Evolutionary conservation across 768 basidiomycete species (phyloP).

Genomic region (Kwoniella heveanensis): DNA sequence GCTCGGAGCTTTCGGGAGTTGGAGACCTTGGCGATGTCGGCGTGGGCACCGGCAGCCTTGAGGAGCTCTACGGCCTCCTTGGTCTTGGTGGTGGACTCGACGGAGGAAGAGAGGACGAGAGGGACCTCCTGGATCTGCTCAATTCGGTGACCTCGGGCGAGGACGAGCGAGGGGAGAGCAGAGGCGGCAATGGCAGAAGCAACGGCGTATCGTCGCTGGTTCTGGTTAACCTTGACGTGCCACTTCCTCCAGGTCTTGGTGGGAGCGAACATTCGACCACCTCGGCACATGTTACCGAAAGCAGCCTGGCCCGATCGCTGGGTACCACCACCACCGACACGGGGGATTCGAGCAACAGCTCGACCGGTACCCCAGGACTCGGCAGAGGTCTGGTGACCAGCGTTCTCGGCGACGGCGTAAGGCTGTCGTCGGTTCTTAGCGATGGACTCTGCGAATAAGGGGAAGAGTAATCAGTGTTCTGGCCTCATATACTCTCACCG

Average conservation of each 20-base stretch:
- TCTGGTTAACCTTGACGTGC: constrained; percentile 99
- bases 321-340: constrained; percentile 98
- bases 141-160: constrained; percentile 98
- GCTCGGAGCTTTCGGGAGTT: constrained; percentile 96
- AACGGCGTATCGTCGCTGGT: constrained; percentile 95
- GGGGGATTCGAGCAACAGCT: constrained; percentile 99
- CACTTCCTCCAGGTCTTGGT: constrained; percentile 99
- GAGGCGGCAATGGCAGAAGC: constrained; percentile 98
- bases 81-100: constrained; percentile 91
- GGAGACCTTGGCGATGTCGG: constrained; percentile 93
- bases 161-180: constrained; percentile 94
- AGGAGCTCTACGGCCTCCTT: constrained; percentile 94
- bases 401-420: constrained; percentile 94
- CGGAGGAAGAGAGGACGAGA: constrained; percentile 75
- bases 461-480: not conserved
- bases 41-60: constrained; percentile 83
- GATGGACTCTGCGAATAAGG: constrained; percentile 72
- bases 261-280: constrained; percentile 99
- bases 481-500: not conserved
- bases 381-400: constrained; percentile 97
- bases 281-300: constrained; percentile 99
- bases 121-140: constrained; percentile 96
- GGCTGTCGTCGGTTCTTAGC: constrained; percentile 98
- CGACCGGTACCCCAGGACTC: constrained; percentile 99
- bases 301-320: constrained; percentile 99